A percentile compares a stretch with the other conserved stretches of the same genome.
These are phyloP conservation scores for Boechera stricta DNA, from an alignment of 345 rosid genomes.

Conservation along the genomic window DNA sequence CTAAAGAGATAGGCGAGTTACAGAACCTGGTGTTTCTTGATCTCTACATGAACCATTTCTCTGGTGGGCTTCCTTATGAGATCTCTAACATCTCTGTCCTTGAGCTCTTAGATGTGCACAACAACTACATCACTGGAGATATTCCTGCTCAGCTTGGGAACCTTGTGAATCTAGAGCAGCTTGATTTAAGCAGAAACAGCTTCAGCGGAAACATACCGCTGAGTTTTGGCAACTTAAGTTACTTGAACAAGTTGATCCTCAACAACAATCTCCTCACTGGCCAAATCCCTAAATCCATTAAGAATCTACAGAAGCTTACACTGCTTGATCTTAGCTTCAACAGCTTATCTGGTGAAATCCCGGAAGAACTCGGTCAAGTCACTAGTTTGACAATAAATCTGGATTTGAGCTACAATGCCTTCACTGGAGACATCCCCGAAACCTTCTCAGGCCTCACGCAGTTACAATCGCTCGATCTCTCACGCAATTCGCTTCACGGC, in stretches of 20 bases:
- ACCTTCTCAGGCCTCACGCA: slow-evolving; percentile 75
- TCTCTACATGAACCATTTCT: slow-evolving; percentile 84
- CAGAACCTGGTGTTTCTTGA: slow-evolving; percentile 95
- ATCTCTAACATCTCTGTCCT: slow-evolving; percentile 80
- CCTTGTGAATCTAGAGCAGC: slow-evolving; percentile 95
- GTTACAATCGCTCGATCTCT: slow-evolving; percentile 87
- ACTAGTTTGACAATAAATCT: slow-evolving; percentile 84
- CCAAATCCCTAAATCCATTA: slow-evolving; percentile 67
- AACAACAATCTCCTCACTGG: slow-evolving; percentile 83
- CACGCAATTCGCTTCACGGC: slow-evolving; percentile 69
- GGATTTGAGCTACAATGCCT: slow-evolving; percentile 75
- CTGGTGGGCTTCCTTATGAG: slow-evolving; percentile 76
- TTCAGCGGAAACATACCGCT: slow-evolving; percentile 70
- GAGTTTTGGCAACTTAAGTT: slow-evolving; percentile 88
- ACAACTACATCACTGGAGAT: slow-evolving; percentile 77
- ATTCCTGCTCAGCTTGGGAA: slow-evolving; percentile 83
- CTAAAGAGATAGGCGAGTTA: slow-evolving; percentile 80
- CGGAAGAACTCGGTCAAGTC: slow-evolving; percentile 72
- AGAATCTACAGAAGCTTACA: slow-evolving; percentile 73
- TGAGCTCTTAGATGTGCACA: slow-evolving; percentile 87
- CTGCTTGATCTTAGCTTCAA: slow-evolving; percentile 89
- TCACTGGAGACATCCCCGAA: slow-evolving; percentile 72
- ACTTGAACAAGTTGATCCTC: slow-evolving; percentile 92
- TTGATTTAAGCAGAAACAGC: slow-evolving; percentile 92
- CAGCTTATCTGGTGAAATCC: slow-evolving; percentile 72